Percentiles rank a stretch among this genome's conserved stretches.
Evolutionary conservation across 2,329 filamentous ascomycete species (phyloP).

Genomic region (Sporothrix inflata): DNA sequence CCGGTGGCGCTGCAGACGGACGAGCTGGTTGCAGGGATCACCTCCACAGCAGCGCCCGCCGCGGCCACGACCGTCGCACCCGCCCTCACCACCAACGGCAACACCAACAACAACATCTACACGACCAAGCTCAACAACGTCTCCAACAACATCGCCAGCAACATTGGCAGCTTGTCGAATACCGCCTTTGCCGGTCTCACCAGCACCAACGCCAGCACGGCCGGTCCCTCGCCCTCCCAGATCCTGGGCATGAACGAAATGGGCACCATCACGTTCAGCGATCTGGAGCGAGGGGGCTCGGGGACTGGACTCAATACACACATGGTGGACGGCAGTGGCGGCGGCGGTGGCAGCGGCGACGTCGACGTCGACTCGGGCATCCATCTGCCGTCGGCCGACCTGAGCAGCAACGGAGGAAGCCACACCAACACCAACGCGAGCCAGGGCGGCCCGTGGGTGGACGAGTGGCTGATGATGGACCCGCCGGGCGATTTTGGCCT

Average conservation of each 20-base stretch:
- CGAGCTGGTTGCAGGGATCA: neutral
- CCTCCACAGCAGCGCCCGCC: neutral
- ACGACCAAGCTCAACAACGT: neutral
- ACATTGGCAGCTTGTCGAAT: neutral
- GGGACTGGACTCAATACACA: neutral
- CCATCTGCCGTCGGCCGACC: slow-evolving; percentile 23
- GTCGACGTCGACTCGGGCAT: slow-evolving; percentile 26
- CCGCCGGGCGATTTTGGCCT: slow-evolving; percentile 29
- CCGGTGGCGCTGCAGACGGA: slow-evolving; percentile 6
- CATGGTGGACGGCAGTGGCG: slow-evolving; percentile 5
- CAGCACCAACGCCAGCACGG: slow-evolving; percentile 8
- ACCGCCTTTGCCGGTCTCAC: neutral
- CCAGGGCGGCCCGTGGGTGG: slow-evolving; percentile 20
- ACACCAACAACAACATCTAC: neutral
- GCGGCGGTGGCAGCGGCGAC: neutral
- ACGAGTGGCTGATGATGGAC: slow-evolving; percentile 30
- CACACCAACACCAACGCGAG: slow-evolving; percentile 7
- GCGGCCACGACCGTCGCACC: neutral
- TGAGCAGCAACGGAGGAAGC: slow-evolving; percentile 17
- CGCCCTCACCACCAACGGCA: neutral
- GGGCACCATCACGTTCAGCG: neutral
- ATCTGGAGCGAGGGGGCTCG: neutral
- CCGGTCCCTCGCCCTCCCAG: slow-evolving; percentile 11
- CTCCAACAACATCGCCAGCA: neutral
- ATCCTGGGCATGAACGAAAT: slow-evolving; percentile 16